Base-by-base conservation (phyloP, 2,329 filamentous ascomycete genomes). In the Thyridium curvatum region DNA sequence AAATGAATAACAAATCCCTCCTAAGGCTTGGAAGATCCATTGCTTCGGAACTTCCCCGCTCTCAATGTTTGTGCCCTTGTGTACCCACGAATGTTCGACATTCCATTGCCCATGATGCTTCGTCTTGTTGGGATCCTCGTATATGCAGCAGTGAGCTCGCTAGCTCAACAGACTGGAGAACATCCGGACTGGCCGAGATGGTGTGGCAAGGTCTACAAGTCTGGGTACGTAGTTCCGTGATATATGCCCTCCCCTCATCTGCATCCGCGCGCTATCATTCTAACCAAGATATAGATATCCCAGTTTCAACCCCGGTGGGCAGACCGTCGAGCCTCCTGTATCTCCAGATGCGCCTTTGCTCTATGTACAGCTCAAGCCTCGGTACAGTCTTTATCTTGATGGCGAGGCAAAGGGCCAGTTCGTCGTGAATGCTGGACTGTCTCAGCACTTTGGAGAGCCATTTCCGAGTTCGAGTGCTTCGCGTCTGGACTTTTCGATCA, bases 201-300 rank as follows among this genome's bases (percentile, higher is more conserved):
- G 68, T 71, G 68, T 41, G 67, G 68, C 14, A 71, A 70, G 39
- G 66, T 62, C 4, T 70, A 71, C 45, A 45, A 69, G 45, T 43
- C 61, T 7, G 62, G 63, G 53, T 69, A 52, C 29, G 42, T 44
- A 0, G 8, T 5, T 8, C 2, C 2, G 18, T 16, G 4, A 18
- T 8, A 28, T 10, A 1, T 28, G 16, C 2, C 12, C 12, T 6
- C 17, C 4, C 9, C 18, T 26, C n/a, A n/a, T n/a, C n/a, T n/a
- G n/a, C n/a, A n/a, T n/a, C n/a, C n/a, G n/a, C n/a, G n/a, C n/a
- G n/a, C n/a, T n/a, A n/a, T n/a, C n/a, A 30, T 35, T 41, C 13
- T 36, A 29, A 12, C 6, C 8, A 3, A 33, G 8, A 5, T 4
- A 3, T 32, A 60, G 59, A 30, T 57, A 59, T 40, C 60, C 64